Evolutionary conservation across 371 early-diverging fungal species (phyloP).

Genomic region (Funneliformis caledonium): DNA sequence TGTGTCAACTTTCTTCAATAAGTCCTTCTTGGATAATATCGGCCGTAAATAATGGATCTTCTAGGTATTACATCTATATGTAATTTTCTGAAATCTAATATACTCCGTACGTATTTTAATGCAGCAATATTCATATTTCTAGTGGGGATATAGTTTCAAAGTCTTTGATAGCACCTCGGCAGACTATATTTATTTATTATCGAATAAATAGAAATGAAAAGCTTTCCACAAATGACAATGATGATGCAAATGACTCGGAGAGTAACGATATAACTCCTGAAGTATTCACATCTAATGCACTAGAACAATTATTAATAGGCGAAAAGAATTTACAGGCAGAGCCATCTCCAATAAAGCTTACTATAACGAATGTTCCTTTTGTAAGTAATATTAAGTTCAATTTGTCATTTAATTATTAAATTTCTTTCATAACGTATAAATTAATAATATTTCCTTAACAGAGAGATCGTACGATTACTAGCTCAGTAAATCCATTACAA

Average conservation of each 20-base stretch:
- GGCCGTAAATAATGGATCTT: conserved; percentile 52
- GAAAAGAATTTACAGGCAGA: conserved; percentile 33
- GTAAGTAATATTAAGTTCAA: conserved; percentile 48
- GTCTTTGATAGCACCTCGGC: conserved; percentile 58
- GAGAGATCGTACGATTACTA: conserved; percentile 53
- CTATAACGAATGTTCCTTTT: conserved; percentile 53
- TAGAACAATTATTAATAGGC: conserved; percentile 51
- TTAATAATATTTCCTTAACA: conserved; percentile 40
- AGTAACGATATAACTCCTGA: conserved; percentile 51
- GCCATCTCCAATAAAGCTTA: conserved; percentile 51
- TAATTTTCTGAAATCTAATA: background rate
- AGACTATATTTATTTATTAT: conserved; percentile 69
- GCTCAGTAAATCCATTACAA: conserved; percentile 59
- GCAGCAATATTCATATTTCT: background rate
- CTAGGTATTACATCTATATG: conserved; percentile 28
- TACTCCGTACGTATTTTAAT: background rate
- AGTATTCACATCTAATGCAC: conserved; percentile 55
- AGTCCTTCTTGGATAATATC: conserved; percentile 77
- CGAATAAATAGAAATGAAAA: conserved; percentile 50
- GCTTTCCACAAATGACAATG: background rate
- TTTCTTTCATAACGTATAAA: background rate
- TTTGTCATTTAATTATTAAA: background rate
- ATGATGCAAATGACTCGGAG: conserved; percentile 13
- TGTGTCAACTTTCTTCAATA: conserved; percentile 73
- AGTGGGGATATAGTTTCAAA: background rate